Conservation (phyloP, 2,329 filamentous ascomycete species). For the Xylogone sp. region DNA sequence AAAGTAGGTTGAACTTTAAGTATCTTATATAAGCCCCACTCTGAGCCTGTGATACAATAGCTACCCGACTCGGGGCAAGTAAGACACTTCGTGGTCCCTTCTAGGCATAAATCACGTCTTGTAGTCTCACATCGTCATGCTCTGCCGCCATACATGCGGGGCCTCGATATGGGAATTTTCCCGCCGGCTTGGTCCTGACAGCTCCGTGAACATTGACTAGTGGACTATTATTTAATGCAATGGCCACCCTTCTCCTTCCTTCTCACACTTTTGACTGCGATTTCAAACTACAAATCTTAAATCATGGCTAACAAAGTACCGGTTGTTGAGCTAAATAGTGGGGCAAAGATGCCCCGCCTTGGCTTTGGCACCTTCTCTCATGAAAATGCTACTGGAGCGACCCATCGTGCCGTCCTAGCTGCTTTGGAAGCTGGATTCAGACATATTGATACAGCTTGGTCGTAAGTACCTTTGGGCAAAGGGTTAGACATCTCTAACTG, state of each 20-base stretch:
- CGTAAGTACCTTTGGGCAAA: conserved; percentile 26
- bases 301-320: conserved; percentile 13
- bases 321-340: conserved; percentile 29
- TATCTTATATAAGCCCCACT: too few species aligned
- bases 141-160: too few species aligned
- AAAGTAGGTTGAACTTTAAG: too few species aligned
- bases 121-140: too few species aligned
- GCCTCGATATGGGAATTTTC: neutral
- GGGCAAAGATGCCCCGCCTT: conserved; percentile 33
- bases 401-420: conserved; percentile 44
- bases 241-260: too few species aligned
- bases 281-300: neutral
- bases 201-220: neutral
- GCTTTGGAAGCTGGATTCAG: conserved; percentile 65
- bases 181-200: too few species aligned
- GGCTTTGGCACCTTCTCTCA: conserved; percentile 36
- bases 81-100: too few species aligned
- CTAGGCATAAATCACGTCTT: too few species aligned
- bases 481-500: conserved; percentile 27
- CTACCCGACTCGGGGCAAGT: too few species aligned
- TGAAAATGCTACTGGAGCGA: conserved; percentile 33
- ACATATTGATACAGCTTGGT: conserved; percentile 69
- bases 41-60: too few species aligned
- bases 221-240: too few species aligned
- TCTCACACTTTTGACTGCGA: too few species aligned